Evolutionary conservation across 2,329 filamentous ascomycete species (phyloP).

Genomic region (Botrytis fabae): DNA sequence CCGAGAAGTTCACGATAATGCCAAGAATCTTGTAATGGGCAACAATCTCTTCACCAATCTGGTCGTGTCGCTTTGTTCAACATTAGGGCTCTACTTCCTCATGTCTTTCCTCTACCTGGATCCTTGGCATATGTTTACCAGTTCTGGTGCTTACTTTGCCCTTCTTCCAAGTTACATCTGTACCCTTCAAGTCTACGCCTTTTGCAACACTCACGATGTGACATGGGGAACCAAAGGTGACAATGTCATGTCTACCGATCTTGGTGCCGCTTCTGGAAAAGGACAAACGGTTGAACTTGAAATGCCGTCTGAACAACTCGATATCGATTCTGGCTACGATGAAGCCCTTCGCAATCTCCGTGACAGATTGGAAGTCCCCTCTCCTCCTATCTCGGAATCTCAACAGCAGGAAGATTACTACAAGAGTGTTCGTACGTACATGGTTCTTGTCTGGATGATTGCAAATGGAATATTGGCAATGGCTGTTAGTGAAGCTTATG

Average conservation of each 20-base stretch:
- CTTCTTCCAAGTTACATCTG: constrained; percentile 93
- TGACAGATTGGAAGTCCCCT: constrained; percentile 81
- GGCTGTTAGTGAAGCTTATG: constrained; percentile 86
- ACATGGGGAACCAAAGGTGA: constrained; percentile 99
- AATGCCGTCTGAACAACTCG: constrained; percentile 96
- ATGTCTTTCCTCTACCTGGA: constrained; percentile 97
- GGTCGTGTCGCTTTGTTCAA: constrained; percentile 85
- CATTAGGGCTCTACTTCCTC: constrained; percentile 89
- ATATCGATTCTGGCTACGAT: constrained; percentile 97
- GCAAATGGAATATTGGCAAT: constrained; percentile 91
- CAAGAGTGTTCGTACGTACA: constrained; percentile 94
- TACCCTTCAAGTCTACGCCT: constrained; percentile 95
- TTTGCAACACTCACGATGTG: constrained; percentile 98
- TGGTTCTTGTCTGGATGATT: constrained; percentile 94
- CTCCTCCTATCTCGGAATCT: constrained; percentile 61
- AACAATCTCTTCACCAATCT: constrained; percentile 95
- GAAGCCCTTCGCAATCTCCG: constrained; percentile 94
- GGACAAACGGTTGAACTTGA: constrained; percentile 84
- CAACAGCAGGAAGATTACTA: constrained; percentile 99
- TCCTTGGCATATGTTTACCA: constrained; percentile 99
- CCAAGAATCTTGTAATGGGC: constrained; percentile 60
- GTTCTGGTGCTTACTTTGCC: constrained; percentile 85
- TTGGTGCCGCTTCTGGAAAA: constrained; percentile 77
- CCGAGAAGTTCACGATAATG: constrained; percentile 62
- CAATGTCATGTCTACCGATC: constrained; percentile 89